These are phyloP conservation scores for Polychaeton citri DNA, from an alignment of 2,329 filamentous ascomycete genomes.

Conservation along the genomic window DNA sequence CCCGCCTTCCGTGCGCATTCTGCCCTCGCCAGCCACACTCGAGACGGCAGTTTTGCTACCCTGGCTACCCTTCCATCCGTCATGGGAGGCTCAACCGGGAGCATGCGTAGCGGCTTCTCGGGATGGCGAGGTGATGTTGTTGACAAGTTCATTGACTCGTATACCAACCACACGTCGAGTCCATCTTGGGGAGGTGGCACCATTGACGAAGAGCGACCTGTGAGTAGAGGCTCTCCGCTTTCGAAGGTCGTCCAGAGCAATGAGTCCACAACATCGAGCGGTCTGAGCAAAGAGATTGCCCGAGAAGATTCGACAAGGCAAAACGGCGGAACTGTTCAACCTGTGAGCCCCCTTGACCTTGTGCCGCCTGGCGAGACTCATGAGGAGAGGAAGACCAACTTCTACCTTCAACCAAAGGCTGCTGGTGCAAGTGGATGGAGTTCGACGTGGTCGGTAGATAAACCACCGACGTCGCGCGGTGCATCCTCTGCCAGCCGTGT, in stretches of 20 bases:
- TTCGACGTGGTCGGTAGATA: neutral
- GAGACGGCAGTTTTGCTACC: neutral
- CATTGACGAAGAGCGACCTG: constrained; percentile 5
- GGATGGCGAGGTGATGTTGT: neutral
- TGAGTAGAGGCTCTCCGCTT: neutral
- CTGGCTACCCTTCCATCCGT: neutral
- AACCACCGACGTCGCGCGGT: neutral
- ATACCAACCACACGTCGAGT: neutral
- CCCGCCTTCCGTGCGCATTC: constrained; percentile 16
- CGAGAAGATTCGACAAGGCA: neutral
- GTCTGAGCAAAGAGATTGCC: neutral
- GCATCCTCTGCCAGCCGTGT: neutral
- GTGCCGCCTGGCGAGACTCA: too few species aligned
- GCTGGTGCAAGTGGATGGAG: neutral
- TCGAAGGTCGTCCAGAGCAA: neutral
- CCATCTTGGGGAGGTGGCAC: constrained; percentile 10
- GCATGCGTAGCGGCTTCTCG: neutral
- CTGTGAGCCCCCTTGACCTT: too few species aligned
- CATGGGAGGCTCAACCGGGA: neutral
- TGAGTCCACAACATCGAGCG: neutral
- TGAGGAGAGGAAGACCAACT: neutral
- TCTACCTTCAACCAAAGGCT: neutral
- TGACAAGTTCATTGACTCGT: neutral
- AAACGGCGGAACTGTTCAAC: too few species aligned
- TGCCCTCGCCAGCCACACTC: constrained; percentile 7